These are phyloP conservation scores for Ganoderma resinaceum DNA, from an alignment of 1,284 basidiomycete genomes.

Conservation along the genomic window DNA sequence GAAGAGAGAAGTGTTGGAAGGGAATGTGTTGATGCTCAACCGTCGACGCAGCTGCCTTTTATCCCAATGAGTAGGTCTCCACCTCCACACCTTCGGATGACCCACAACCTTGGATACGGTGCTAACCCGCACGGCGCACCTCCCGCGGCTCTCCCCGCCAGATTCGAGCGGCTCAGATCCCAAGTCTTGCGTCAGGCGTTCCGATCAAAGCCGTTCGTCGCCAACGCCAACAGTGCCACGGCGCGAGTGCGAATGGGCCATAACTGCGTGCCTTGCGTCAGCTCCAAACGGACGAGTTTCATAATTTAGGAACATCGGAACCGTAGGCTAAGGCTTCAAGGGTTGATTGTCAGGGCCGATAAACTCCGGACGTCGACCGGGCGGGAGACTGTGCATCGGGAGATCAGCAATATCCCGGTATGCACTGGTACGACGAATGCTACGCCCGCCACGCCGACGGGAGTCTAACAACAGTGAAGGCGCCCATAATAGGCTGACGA, in stretches of 20 bases:
- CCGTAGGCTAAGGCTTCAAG: constrained; percentile 1
- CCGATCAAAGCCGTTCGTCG: constrained; percentile 10
- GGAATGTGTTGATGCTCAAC: background rate
- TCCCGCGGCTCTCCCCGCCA: background rate
- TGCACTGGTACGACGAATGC: constrained; percentile 20
- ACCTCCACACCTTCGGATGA: background rate
- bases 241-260: constrained; percentile 2
- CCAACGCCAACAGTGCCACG: constrained; percentile 9
- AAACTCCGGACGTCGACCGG: constrained; percentile 9
- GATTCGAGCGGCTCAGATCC: constrained; percentile 10
- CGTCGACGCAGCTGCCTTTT: background rate
- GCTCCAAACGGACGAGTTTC: constrained; percentile 7
- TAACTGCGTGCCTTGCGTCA: constrained; percentile 9
- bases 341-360: constrained; percentile 9
- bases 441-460: constrained; percentile 10
- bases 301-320: constrained; percentile 11
- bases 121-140: background rate
- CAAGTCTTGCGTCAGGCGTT: constrained; percentile 8
- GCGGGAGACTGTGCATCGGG: constrained; percentile 14
- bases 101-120: background rate
- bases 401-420: constrained; percentile 19
- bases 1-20: background rate
- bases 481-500: constrained; percentile 1
- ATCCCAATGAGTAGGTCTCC: background rate
- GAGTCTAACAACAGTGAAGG: background rate